Conservation (phyloP, 2,329 filamentous ascomycete genomes). For the Ramularia collo-cygni region DNA sequence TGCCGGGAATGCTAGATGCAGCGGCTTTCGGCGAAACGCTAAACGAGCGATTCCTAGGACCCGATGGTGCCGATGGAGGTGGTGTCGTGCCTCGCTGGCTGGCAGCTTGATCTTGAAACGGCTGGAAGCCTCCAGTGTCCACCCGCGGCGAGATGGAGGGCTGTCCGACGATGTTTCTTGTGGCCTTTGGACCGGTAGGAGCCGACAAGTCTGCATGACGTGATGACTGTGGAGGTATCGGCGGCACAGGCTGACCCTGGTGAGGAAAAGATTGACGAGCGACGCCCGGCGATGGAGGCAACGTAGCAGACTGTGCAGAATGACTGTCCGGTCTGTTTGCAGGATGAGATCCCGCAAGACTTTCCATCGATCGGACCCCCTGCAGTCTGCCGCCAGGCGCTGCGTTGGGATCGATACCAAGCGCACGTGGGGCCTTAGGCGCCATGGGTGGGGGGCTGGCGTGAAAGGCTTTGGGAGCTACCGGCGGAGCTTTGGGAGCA, state of each 20-base stretch:
- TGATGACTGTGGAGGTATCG: slow-evolving; percentile 15
- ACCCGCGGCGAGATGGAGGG: slow-evolving; percentile 19
- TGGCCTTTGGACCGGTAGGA: slow-evolving; percentile 28
- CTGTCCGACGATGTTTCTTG: slow-evolving; percentile 19
- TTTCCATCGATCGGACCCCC: slow-evolving; percentile 26
- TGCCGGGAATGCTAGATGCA: slow-evolving; percentile 25
- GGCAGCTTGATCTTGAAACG: slow-evolving; percentile 7
- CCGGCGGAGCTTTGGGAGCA: slow-evolving; percentile 36
- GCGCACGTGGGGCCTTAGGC: slow-evolving; percentile 28
- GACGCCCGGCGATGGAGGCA: slow-evolving; percentile 18
- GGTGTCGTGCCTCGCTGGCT: slow-evolving; percentile 19
- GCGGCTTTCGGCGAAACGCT: slow-evolving; percentile 31
- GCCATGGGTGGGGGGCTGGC: slow-evolving; percentile 24
- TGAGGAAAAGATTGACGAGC: slow-evolving; percentile 17
- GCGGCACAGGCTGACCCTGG: slow-evolving; percentile 21
- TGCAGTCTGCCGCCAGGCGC: slow-evolving; percentile 23
- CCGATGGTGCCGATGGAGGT: slow-evolving; percentile 27
- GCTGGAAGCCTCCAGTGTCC: slow-evolving; percentile 16
- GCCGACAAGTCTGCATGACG: slow-evolving; percentile 22
- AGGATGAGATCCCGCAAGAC: slow-evolving; percentile 23
- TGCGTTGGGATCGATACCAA: slow-evolving; percentile 20
- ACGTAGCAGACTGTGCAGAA: slow-evolving; percentile 8
- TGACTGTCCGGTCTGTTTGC: slow-evolving; percentile 18
- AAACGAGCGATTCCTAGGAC: slow-evolving; percentile 27
- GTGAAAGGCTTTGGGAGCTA: slow-evolving; percentile 29